These are phyloP conservation scores for Suillus americanus DNA, from an alignment of 768 basidiomycete genomes.

Conservation along the genomic window DNA sequence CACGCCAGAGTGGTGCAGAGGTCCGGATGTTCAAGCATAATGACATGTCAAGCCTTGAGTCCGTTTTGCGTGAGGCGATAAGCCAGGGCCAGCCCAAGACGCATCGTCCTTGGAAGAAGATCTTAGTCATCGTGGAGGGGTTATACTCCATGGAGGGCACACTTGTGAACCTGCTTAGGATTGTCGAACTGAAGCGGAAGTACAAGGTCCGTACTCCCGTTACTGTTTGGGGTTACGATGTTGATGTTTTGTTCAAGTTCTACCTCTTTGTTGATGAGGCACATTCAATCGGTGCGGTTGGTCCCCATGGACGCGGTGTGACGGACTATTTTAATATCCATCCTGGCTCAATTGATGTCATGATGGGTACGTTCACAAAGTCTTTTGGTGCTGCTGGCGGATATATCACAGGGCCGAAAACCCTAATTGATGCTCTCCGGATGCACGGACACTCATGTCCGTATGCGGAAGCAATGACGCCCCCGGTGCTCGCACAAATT, in stretches of 20 bases:
- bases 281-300: slow-evolving; percentile 94
- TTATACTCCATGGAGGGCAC: slow-evolving; percentile 99
- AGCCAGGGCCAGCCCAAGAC: slow-evolving; percentile 98
- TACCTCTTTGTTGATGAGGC: slow-evolving; percentile 96
- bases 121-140: slow-evolving; percentile 91
- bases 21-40: slow-evolving; percentile 98
- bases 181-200: slow-evolving; percentile 86
- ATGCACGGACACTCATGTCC: slow-evolving; percentile 75
- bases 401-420: slow-evolving; percentile 85
- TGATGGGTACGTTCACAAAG: slow-evolving; percentile 99
- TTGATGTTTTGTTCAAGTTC: slow-evolving; percentile 55
- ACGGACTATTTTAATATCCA: slow-evolving; percentile 90
- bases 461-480: slow-evolving; percentile 90
- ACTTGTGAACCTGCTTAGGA: slow-evolving; percentile 74
- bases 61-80: slow-evolving; percentile 83
- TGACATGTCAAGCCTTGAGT: slow-evolving; percentile 82
- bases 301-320: slow-evolving; percentile 92
- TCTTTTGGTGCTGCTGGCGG: slow-evolving; percentile 94
- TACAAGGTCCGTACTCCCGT: slow-evolving; percentile 75
- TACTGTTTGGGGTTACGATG: not conserved
- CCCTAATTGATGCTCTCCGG: slow-evolving; percentile 79
- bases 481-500: slow-evolving; percentile 91
- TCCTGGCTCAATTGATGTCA: slow-evolving; percentile 80
- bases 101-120: slow-evolving; percentile 98
- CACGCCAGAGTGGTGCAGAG: slow-evolving; percentile 83